These are phyloP conservation scores for Myriosclerotinia duriaeana DNA, from an alignment of 2,329 filamentous ascomycete genomes.

Conservation along the genomic window DNA sequence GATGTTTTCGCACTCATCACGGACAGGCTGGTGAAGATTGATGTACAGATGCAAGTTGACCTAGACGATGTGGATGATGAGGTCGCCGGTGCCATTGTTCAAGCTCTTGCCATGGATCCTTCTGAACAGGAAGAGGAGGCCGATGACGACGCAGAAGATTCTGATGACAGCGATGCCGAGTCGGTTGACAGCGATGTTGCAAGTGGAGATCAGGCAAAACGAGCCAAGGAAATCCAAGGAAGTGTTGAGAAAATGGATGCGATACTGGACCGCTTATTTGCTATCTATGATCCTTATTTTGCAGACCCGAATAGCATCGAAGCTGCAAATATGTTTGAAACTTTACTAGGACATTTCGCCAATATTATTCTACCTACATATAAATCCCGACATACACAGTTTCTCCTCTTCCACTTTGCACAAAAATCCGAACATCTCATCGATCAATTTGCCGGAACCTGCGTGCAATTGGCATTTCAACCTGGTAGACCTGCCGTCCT, in stretches of 20 bases:
- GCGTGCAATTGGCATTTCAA: conserved; percentile 70
- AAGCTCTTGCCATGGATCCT: conserved; percentile 47
- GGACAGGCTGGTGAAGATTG: conserved; percentile 85
- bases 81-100: conserved; percentile 70
- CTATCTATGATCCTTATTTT: conserved; percentile 75
- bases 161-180: conserved; percentile 64
- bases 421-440: conserved; percentile 77
- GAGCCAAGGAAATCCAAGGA: conserved; percentile 70
- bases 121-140: conserved; percentile 55
- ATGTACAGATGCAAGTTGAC: conserved; percentile 92
- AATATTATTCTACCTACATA: conserved; percentile 87
- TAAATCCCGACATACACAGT: conserved; percentile 90
- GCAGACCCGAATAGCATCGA: conserved; percentile 64
- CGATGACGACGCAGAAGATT: conserved; percentile 48
- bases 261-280: conserved; percentile 84
- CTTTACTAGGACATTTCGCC: conserved; percentile 81
- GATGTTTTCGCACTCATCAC: conserved; percentile 82
- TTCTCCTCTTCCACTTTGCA: conserved; percentile 92
- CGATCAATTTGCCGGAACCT: conserved; percentile 77
- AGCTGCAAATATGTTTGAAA: conserved; percentile 71
- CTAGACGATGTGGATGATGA: conserved; percentile 92
- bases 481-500: conserved; percentile 63
- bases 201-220: conserved; percentile 60
- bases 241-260: conserved; percentile 90
- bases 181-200: conserved; percentile 71